Percentiles rank a stretch among this genome's conserved stretches.
Conservation (phyloP, 2,329 filamentous ascomycete species). For the Claviceps pusilla region DNA sequence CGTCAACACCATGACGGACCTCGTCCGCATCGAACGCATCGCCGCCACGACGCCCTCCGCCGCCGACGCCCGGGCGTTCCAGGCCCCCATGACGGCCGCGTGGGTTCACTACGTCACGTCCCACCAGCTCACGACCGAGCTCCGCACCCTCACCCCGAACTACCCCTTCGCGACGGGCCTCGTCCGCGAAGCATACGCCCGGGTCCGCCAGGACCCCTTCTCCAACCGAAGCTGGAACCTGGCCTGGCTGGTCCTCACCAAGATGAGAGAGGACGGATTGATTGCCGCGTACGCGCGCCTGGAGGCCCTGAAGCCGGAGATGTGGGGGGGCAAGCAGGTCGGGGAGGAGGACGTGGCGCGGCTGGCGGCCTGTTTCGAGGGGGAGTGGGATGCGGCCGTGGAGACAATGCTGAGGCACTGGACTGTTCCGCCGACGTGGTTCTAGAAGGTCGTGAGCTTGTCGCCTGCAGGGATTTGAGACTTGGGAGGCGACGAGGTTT, state of each 20-base stretch:
- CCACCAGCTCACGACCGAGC: constrained; percentile 53
- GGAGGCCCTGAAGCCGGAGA: constrained; percentile 47
- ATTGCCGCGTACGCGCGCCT: constrained; percentile 44
- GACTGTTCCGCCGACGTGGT: constrained; percentile 44
- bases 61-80: constrained; percentile 43
- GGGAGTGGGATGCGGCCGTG: constrained; percentile 53
- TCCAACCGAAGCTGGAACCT: constrained; percentile 63
- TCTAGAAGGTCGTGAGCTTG: constrained; percentile 15
- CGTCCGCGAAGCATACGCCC: constrained; percentile 47
- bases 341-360: constrained; percentile 39
- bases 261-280: constrained; percentile 48
- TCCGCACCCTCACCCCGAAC: constrained; percentile 50
- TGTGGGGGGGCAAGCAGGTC: constrained; percentile 52
- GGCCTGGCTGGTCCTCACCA: constrained; percentile 55
- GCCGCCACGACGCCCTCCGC: constrained; percentile 43
- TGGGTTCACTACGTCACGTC: constrained; percentile 60
- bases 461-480: too few relatives aligned
- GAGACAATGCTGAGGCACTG: constrained; percentile 55
- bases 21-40: constrained; percentile 54
- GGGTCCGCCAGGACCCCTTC: constrained; percentile 47
- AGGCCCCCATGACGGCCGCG: constrained; percentile 51
- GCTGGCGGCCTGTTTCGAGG: constrained; percentile 46
- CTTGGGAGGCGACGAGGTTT: too few relatives aligned
- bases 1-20: constrained; percentile 59
- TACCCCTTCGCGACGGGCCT: constrained; percentile 54